Percentiles rank a stretch among this genome's conserved stretches.
Conservation (phyloP, 371 early-diverging fungal genomes). For the Rhizopus delemar region DNA sequence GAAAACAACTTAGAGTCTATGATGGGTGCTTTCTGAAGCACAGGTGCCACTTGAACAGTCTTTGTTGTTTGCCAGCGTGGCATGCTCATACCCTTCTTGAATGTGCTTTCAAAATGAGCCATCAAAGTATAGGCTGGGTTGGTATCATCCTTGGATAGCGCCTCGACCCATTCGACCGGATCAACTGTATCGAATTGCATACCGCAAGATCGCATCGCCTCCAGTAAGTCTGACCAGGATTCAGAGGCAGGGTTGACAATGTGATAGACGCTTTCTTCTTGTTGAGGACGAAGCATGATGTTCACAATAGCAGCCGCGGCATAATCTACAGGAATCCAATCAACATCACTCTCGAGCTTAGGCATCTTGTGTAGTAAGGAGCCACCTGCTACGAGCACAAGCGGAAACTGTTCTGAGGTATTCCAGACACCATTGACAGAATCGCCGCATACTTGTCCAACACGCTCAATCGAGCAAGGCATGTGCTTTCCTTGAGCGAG, state of each 20-base stretch:
- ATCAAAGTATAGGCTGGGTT: conserved; percentile 41
- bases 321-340: conserved; percentile 43
- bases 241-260: conserved; percentile 36
- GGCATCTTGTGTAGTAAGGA: conserved; percentile 33
- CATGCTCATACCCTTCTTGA: conserved; percentile 21
- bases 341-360: conserved; percentile 20
- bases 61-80: conserved; percentile 29
- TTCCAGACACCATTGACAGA: conserved; percentile 47
- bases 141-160: conserved; percentile 27
- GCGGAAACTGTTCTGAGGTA: conserved; percentile 38
- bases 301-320: conserved; percentile 33
- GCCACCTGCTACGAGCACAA: conserved; percentile 43
- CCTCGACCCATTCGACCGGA: conserved; percentile 32
- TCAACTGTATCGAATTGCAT: conserved; percentile 31
- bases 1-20: background rate
- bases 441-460: conserved; percentile 51
- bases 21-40: conserved; percentile 16
- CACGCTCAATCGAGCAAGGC: conserved; percentile 39
- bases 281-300: conserved; percentile 30
- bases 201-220: conserved; percentile 25
- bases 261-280: conserved; percentile 25
- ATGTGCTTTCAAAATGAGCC: conserved; percentile 32
- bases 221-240: conserved; percentile 26
- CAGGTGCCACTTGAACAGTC: conserved; percentile 7
- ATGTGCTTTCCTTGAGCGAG: conserved; percentile 33